A percentile compares a stretch with the other conserved stretches of the same genome.
phyloP scores from a whole-genome alignment of 192 early-diverging fungal species.

The Linnemannia schmuckeri region DNA sequence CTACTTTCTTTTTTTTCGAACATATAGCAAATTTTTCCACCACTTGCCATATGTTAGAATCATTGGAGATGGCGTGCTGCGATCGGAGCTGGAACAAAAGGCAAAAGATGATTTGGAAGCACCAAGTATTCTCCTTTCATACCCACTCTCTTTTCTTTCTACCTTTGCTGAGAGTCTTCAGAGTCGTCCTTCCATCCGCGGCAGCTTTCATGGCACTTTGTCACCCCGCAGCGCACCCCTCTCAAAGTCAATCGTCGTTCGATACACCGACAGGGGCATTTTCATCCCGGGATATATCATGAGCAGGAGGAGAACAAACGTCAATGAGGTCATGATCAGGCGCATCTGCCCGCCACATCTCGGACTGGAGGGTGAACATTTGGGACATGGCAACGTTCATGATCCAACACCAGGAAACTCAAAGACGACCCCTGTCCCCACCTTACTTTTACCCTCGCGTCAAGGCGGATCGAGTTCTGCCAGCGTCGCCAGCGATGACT shows the following conservation, averaged over 20 bases:
- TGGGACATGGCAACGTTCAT: neutral
- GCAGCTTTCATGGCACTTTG: slow-evolving; percentile 27
- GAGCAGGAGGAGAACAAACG: slow-evolving; percentile 14
- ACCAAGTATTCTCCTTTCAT: slow-evolving; percentile 15
- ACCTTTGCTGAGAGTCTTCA: slow-evolving; percentile 52
- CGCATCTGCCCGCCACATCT: slow-evolving; percentile 24
- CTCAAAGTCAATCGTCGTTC: slow-evolving; percentile 50
- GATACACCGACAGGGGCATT: slow-evolving; percentile 48
- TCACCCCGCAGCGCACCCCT: slow-evolving; percentile 32
- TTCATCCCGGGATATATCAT: slow-evolving; percentile 52
- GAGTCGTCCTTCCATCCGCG: slow-evolving; percentile 51
- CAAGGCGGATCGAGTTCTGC: neutral
- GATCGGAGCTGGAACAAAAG: slow-evolving; percentile 32
- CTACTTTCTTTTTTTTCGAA: neutral
- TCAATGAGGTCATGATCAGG: slow-evolving; percentile 31
- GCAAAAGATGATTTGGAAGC: slow-evolving; percentile 29
- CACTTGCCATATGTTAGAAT: slow-evolving; percentile 43
- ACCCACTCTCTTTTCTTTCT: slow-evolving; percentile 44
- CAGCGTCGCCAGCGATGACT: slow-evolving; percentile 14
- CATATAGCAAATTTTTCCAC: slow-evolving; percentile 49
- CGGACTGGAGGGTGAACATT: slow-evolving; percentile 23
- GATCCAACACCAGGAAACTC: neutral
- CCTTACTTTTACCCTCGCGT: slow-evolving; percentile 2
- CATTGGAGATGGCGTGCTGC: slow-evolving; percentile 15
- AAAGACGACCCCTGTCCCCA: neutral